Evolutionary conservation across 306 rosid genomes (phyloP).

Genomic region (Vigna hirtella): DNA sequence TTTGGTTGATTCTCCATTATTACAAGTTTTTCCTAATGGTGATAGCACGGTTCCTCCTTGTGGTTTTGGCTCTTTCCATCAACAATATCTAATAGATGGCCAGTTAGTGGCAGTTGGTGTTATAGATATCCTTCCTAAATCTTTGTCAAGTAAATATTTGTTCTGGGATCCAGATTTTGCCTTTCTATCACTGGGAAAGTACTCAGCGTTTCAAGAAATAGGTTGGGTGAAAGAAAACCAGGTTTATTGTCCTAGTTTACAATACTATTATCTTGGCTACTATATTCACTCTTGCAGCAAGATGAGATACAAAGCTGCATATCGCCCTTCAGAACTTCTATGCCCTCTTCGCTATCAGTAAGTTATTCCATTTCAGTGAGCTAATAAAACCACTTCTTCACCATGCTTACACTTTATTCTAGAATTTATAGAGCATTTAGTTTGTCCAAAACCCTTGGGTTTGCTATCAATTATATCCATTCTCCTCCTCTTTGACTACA

Average conservation of each 20-base stretch:
- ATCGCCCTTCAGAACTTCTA: slow-evolving; percentile 86
- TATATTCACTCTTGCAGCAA: slow-evolving; percentile 91
- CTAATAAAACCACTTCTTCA: slow-evolving; percentile 24
- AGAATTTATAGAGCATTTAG: slow-evolving; percentile 28
- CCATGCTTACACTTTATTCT: slow-evolving; percentile 27
- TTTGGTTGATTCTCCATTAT: slow-evolving; percentile 86
- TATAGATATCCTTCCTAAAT: slow-evolving; percentile 89
- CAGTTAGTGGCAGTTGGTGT: slow-evolving; percentile 95
- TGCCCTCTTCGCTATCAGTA: slow-evolving; percentile 93
- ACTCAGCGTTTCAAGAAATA: slow-evolving; percentile 90
- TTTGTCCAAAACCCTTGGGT: slow-evolving; percentile 12
- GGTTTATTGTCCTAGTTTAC: slow-evolving; percentile 74
- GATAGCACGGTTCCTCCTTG: slow-evolving; percentile 83
- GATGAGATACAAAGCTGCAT: slow-evolving; percentile 97
- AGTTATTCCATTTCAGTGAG: slow-evolving; percentile 55
- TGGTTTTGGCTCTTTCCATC: slow-evolving; percentile 99
- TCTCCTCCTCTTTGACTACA: slow-evolving; percentile 5
- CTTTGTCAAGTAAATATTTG: slow-evolving; percentile 94
- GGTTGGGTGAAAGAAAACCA: slow-evolving; percentile 92
- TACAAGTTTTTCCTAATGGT: slow-evolving; percentile 65
- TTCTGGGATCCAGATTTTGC: slow-evolving; percentile 99
- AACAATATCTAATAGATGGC: slow-evolving; percentile 86
- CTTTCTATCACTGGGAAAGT: slow-evolving; percentile 91
- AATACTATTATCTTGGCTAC: slow-evolving; percentile 93
- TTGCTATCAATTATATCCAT: slow-evolving; percentile 23